Evolutionary conservation across 2,329 filamentous ascomycete species (phyloP).

Genomic region (Colletotrichum somersetense): DNA sequence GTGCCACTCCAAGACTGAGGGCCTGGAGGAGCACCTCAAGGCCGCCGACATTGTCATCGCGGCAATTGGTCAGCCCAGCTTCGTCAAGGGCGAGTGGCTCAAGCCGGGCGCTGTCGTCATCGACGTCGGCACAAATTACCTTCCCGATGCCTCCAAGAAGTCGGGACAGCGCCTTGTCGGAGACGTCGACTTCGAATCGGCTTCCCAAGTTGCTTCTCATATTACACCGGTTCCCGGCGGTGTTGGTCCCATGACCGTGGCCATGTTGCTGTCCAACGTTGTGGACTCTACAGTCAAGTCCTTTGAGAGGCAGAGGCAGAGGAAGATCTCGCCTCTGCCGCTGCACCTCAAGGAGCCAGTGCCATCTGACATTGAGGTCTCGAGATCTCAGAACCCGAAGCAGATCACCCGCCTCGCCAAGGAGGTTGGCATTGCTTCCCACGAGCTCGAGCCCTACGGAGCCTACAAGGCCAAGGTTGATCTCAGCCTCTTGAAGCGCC

Average conservation of each 20-base stretch:
- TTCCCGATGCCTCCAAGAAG: conserved; percentile 89
- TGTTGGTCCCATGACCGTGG: conserved; percentile 98
- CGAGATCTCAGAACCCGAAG: conserved; percentile 91
- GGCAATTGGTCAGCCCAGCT: conserved; percentile 87
- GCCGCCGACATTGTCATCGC: conserved; percentile 90
- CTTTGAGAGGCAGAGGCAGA: conserved; percentile 85
- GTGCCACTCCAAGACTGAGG: conserved; percentile 89
- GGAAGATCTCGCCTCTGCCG: conserved; percentile 85
- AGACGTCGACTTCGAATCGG: conserved; percentile 92
- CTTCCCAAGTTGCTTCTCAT: conserved; percentile 85
- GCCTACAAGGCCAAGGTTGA: conserved; percentile 97
- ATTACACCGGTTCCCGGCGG: conserved; percentile 98
- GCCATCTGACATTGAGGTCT: conserved; percentile 96
- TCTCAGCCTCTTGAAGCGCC: conserved; percentile 81
- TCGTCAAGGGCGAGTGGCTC: conserved; percentile 95
- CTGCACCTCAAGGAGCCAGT: conserved; percentile 84
- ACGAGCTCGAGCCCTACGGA: conserved; percentile 95
- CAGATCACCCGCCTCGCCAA: conserved; percentile 85
- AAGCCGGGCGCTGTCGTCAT: conserved; percentile 97
- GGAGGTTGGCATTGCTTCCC: conserved; percentile 87
- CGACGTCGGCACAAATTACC: conserved; percentile 97
- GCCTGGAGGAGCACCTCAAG: conserved; percentile 81
- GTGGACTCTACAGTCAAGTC: conserved; percentile 86
- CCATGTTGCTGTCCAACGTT: conserved; percentile 97
- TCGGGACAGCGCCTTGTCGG: conserved; percentile 93